These are phyloP conservation scores for Nasturtium officinale DNA, from an alignment of 345 rosid genomes.

Conservation along the genomic window DNA sequence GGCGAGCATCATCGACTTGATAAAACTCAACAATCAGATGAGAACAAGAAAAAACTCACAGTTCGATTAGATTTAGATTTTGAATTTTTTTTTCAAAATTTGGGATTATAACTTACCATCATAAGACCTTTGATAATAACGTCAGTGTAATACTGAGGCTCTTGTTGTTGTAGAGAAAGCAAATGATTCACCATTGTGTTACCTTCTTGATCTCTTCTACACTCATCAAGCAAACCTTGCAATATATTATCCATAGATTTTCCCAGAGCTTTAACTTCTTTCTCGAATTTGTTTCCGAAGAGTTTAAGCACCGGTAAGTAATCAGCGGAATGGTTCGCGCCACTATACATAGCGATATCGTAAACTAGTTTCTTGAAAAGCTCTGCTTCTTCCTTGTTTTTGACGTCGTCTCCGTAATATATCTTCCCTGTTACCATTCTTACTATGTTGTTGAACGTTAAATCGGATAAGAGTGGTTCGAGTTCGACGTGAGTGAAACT, in stretches of 20 bases:
- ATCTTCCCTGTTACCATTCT: conserved; percentile 54
- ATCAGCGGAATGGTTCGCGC: conserved; percentile 38
- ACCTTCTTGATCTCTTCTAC: conserved; percentile 32
- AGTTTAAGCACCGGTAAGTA: conserved; percentile 37
- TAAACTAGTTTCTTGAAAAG: conserved; percentile 48
- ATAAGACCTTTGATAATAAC: conserved; percentile 43
- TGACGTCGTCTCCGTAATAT: conserved; percentile 53
- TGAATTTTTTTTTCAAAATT: too few relatives aligned
- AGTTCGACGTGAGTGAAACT: conserved; percentile 39
- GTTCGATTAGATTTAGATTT: too few relatives aligned
- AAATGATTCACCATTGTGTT: conserved; percentile 43
- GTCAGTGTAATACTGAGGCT: conserved; percentile 52
- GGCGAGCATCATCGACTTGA: conserved; percentile 49
- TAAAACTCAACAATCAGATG: too few relatives aligned
- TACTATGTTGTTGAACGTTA: conserved; percentile 48
- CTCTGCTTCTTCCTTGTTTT: conserved; percentile 45
- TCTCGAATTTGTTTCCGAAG: conserved; percentile 35
- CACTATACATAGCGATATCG: conserved; percentile 31
- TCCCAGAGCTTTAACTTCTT: conserved; percentile 28
- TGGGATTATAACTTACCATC: conserved; percentile 38
- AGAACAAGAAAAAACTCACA: too few relatives aligned
- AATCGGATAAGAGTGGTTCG: conserved; percentile 27
- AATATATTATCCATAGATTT: conserved; percentile 33
- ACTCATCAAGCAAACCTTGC: conserved; percentile 45
- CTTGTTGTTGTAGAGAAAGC: conserved; percentile 43